These are phyloP conservation scores for Saccharum hybrid DNA, from an alignment of 202 grass and related monocot genomes.

Conservation along the genomic window DNA sequence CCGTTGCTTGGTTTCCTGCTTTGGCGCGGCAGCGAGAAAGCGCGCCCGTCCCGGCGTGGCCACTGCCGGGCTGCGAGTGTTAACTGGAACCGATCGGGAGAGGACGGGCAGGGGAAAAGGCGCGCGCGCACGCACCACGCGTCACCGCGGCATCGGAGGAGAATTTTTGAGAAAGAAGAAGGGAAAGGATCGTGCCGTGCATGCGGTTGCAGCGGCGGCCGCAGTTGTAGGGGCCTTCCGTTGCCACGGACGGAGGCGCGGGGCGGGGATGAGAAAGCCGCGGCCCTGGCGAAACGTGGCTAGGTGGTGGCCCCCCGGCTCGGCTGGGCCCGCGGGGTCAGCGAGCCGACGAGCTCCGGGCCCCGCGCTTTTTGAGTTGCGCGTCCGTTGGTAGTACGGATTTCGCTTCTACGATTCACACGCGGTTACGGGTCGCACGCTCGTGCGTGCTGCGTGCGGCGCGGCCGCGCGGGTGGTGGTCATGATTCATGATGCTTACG, in stretches of 20 bases:
- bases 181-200: not conserved
- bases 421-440: not conserved
- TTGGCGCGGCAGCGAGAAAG: constrained; percentile 21
- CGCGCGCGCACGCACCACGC: constrained; percentile 32
- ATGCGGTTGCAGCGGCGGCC: constrained; percentile 9
- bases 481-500: constrained; percentile 1
- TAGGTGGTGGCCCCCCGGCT: not conserved
- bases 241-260: not conserved
- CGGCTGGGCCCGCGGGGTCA: not conserved
- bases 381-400: not conserved
- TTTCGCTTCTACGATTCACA: not conserved
- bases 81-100: constrained; percentile 24
- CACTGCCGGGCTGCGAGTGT: not conserved
- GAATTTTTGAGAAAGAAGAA: not conserved
- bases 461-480: too few species aligned
- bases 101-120: not conserved
- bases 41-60: constrained; percentile 13
- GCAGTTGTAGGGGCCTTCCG: constrained; percentile 6
- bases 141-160: not conserved
- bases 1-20: constrained; percentile 41
- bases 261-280: not conserved
- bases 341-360: not conserved
- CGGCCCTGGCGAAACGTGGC: constrained; percentile 18
- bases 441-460: too few species aligned
- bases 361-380: not conserved